Conservation (phyloP, 176 grass and related monocot genomes). For the sorghum (Sorghum bicolor) region DNA sequence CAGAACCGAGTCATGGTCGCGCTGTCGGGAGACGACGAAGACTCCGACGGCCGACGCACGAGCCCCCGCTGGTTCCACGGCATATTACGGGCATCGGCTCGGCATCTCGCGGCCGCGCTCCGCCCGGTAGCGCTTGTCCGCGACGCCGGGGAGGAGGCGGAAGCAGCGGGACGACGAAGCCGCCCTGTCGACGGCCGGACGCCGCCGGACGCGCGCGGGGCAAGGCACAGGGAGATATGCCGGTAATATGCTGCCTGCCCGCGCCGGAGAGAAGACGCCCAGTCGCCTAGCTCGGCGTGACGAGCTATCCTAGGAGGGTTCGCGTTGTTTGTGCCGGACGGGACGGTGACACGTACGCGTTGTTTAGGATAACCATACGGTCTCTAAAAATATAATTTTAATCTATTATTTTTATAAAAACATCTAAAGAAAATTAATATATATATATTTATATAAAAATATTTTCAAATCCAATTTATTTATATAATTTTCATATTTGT, state of each 20-base stretch:
- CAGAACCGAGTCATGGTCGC: no score
- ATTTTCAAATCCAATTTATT: no score
- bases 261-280: background rate
- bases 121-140: background rate
- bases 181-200: no score
- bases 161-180: background rate
- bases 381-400: no score
- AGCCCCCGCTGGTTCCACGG: background rate
- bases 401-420: no score
- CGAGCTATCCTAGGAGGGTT: no score
- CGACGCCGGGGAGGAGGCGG: background rate
- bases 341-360: constrained; percentile 6
- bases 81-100: constrained; percentile 14
- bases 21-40: background rate
- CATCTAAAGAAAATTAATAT: no score
- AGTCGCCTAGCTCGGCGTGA: background rate
- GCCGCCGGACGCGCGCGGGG: background rate
- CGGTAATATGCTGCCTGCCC: background rate
- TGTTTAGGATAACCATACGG: no score
- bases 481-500: no score
- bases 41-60: background rate
- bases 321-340: background rate
- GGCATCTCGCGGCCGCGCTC: background rate
- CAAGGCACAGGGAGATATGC: background rate
- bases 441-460: no score